Percentiles rank a stretch among this genome's conserved stretches.
Conservation (phyloP, 345 rosid species). For the Kandelia obovata region DNA sequence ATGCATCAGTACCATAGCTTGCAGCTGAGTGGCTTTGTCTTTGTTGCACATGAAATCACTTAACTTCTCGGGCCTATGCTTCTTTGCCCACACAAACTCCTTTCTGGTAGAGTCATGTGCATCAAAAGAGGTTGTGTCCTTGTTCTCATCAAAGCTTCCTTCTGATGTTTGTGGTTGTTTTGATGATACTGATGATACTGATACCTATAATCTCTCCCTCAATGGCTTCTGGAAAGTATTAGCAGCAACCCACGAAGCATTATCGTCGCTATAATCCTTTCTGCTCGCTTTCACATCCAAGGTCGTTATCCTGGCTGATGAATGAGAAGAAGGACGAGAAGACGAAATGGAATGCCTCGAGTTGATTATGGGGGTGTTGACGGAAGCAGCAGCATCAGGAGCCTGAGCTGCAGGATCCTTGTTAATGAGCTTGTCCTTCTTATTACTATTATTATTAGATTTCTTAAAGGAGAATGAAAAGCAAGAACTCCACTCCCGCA, state of each 20-base stretch:
- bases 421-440: too few species aligned
- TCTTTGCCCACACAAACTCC: slow-evolving; percentile 44
- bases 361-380: background rate
- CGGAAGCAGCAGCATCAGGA: background rate
- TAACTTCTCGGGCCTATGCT: slow-evolving; percentile 43
- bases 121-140: background rate
- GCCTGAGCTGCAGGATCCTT: background rate
- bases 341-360: background rate
- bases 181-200: background rate
- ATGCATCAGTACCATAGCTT: slow-evolving; percentile 23
- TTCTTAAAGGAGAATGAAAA: slow-evolving; percentile 14
- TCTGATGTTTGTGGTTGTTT: background rate
- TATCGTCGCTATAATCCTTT: background rate
- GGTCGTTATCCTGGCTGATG: background rate
- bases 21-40: slow-evolving; percentile 37
- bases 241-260: background rate
- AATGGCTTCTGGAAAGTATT: slow-evolving; percentile 47
- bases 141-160: slow-evolving; percentile 6
- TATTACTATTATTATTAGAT: background rate
- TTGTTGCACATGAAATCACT: slow-evolving; percentile 55
- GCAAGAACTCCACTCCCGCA: slow-evolving; percentile 40
- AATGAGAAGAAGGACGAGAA: background rate
- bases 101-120: background rate
- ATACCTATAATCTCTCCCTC: slow-evolving; percentile 54
- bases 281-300: background rate